Evolutionary conservation across 2,329 filamentous ascomycete species (phyloP).

Genomic region (Didymella pinodella): DNA sequence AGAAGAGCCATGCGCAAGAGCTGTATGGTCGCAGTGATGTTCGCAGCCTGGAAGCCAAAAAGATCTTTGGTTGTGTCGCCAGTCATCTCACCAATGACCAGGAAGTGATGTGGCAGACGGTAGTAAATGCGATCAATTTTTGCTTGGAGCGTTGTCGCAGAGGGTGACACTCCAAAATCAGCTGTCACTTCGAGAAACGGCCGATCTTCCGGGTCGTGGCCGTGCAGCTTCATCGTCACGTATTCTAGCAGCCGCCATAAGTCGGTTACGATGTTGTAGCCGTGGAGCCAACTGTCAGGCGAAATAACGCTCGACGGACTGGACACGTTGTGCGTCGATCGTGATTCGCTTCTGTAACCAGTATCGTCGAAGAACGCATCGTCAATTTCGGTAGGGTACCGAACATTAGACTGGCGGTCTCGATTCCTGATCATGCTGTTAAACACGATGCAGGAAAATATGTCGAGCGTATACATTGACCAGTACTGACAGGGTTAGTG

Average conservation of each 20-base stretch:
- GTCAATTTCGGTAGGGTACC: constrained; percentile 58
- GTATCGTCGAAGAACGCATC: constrained; percentile 50
- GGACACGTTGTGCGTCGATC: not conserved
- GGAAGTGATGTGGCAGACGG: not conserved
- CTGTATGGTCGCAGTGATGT: not conserved
- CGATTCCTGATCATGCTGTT: not conserved
- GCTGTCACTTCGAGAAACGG: not conserved
- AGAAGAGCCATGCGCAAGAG: not conserved
- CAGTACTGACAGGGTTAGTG: not conserved
- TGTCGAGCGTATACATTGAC: not conserved
- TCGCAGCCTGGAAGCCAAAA: not conserved
- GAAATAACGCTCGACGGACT: constrained; percentile 31
- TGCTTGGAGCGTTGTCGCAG: not conserved
- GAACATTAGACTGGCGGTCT: constrained; percentile 53
- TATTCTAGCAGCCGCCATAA: constrained; percentile 66
- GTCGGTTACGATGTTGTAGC: constrained; percentile 67
- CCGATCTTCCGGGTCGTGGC: constrained; percentile 3
- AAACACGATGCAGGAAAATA: not conserved
- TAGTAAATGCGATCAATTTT: not conserved
- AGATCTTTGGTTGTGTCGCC: not conserved
- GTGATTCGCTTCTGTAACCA: not conserved
- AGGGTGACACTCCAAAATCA: not conserved
- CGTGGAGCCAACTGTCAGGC: constrained; percentile 58
- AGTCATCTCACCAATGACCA: not conserved
- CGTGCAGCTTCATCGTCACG: constrained; percentile 36